phyloP scores from a whole-genome alignment of 805 yeast species.

The Blastobotrys peoriensis region DNA sequence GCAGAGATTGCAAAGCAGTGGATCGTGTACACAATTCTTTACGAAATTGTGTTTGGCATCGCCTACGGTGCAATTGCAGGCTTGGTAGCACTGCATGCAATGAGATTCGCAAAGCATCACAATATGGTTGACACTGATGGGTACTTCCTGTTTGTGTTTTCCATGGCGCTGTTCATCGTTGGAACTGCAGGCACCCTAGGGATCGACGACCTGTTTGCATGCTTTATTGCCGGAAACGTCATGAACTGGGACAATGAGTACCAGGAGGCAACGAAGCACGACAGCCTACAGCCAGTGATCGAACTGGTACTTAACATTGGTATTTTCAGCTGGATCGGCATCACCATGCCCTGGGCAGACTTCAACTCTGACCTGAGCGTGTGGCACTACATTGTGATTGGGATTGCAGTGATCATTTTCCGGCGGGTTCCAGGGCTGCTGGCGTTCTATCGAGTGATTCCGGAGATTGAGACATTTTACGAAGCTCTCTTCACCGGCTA shows the following conservation, averaged over 20 bases:
- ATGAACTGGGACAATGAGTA: constrained; percentile 72
- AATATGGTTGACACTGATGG: constrained; percentile 55
- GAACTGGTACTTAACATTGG: constrained; percentile 61
- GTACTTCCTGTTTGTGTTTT: constrained; percentile 48
- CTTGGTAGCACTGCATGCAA: constrained; percentile 41
- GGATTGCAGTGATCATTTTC: constrained; percentile 28
- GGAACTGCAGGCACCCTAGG: constrained; percentile 62
- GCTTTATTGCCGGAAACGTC: constrained; percentile 68
- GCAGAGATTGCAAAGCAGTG: constrained; percentile 55
- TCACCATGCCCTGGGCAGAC: constrained; percentile 62
- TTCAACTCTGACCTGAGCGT: constrained; percentile 39
- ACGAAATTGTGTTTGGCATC: constrained; percentile 54
- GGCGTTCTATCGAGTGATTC: constrained; percentile 48
- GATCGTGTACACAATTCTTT: constrained; percentile 53
- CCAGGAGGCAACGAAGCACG: constrained; percentile 52
- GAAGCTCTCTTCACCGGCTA: constrained; percentile 70
- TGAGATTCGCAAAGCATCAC: constrained; percentile 45
- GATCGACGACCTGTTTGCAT: constrained; percentile 63
- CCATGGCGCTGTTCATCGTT: constrained; percentile 50
- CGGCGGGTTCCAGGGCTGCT: constrained; percentile 34
- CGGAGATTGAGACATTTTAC: constrained; percentile 57
- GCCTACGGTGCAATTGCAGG: constrained; percentile 50
- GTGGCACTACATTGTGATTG: constrained; percentile 32
- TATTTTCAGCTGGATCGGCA: constrained; percentile 63
- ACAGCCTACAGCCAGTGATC: constrained; percentile 58